Percentiles rank a stretch among this genome's conserved stretches.
phyloP scores from a whole-genome alignment of 495 filamentous ascomycete genomes.

The Trypethelium eluteriae region DNA sequence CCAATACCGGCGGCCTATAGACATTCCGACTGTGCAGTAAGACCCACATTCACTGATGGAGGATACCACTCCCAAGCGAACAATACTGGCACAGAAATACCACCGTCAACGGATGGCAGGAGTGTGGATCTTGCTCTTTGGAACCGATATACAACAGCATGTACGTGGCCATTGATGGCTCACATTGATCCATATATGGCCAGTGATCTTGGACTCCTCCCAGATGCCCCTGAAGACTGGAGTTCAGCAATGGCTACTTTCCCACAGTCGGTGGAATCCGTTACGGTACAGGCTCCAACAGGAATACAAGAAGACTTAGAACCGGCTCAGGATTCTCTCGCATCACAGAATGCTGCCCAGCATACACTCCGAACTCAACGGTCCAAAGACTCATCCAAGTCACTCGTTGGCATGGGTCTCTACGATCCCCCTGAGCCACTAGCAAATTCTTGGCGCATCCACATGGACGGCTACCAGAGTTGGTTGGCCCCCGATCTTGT shows the following conservation, averaged over 20 bases:
- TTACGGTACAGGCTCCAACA: neutral
- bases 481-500: conserved; percentile 29
- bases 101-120: neutral
- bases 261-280: neutral
- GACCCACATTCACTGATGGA: neutral
- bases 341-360: neutral
- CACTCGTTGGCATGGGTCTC: conserved; percentile 75
- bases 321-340: neutral
- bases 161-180: conserved; percentile 1
- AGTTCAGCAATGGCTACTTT: neutral
- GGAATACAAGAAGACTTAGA: neutral
- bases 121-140: neutral
- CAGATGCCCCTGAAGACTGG: neutral
- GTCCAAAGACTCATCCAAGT: conserved; percentile 35
- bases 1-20: neutral
- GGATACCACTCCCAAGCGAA: neutral
- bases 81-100: neutral
- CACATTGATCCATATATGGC: neutral
- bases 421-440: conserved; percentile 60
- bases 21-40: neutral
- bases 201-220: neutral
- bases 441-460: conserved; percentile 31
- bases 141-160: neutral
- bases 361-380: neutral
- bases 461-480: conserved; percentile 35